Evolutionary conservation across 2,329 filamentous ascomycete genomes (phyloP).

Genomic region (Cordyceps farinosa): DNA sequence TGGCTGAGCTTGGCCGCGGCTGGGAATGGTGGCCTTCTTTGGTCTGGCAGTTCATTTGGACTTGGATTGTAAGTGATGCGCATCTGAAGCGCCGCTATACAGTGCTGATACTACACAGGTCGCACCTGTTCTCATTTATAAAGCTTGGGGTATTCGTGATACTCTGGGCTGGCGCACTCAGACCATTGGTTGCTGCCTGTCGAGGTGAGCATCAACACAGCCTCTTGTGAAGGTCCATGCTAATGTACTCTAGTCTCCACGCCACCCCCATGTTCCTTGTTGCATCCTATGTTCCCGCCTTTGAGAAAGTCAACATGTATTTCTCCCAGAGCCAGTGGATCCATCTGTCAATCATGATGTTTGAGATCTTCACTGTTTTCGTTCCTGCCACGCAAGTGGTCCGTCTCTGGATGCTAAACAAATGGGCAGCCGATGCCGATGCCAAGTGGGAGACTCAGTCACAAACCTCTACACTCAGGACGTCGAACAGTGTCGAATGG

Average conservation of each 20-base stretch:
- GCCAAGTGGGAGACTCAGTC: constrained; percentile 30
- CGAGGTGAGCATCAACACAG: constrained; percentile 25
- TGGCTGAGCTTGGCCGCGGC: constrained; percentile 42
- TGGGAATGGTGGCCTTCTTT: constrained; percentile 60
- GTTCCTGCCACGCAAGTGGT: constrained; percentile 40
- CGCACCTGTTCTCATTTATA: constrained; percentile 50
- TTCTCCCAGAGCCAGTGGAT: constrained; percentile 48
- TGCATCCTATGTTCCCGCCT: constrained; percentile 39
- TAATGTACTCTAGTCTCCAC: constrained; percentile 38
- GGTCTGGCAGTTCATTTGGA: constrained; percentile 53
- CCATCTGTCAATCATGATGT: constrained; percentile 49
- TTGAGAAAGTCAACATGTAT: constrained; percentile 43
- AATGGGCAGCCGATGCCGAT: constrained; percentile 26
- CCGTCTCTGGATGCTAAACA: constrained; percentile 23
- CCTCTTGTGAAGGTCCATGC: not conserved
- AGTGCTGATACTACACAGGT: constrained; percentile 28
- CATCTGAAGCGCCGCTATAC: no score
- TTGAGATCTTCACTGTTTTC: constrained; percentile 54
- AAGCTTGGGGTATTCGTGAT: constrained; percentile 51
- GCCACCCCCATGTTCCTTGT: constrained; percentile 57
- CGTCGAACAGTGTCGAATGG: constrained; percentile 21
- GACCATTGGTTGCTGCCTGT: constrained; percentile 41
- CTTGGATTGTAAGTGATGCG: constrained; percentile 39
- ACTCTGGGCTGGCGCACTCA: constrained; percentile 56
- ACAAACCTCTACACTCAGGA: constrained; percentile 22